A percentile compares a stretch with the other conserved stretches of the same genome.
Evolutionary conservation across 495 filamentous ascomycete species (phyloP).

Genomic region (Clohesyomyces aquaticus): DNA sequence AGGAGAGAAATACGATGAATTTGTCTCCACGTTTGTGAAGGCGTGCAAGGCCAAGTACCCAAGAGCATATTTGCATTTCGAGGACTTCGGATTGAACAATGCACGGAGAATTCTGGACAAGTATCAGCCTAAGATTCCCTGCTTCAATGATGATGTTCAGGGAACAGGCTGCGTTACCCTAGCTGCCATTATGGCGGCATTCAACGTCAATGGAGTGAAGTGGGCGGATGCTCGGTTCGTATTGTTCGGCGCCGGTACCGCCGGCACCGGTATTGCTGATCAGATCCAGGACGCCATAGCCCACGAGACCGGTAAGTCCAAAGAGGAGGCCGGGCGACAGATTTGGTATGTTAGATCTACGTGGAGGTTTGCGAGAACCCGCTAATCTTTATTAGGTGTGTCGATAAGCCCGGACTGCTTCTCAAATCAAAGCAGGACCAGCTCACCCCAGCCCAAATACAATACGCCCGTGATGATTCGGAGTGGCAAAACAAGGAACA

Average conservation of each 20-base stretch:
- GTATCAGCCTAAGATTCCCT: constrained; percentile 71
- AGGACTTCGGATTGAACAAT: constrained; percentile 64
- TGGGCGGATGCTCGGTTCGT: constrained; percentile 70
- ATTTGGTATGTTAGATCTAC: constrained; percentile 64
- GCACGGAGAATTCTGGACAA: constrained; percentile 72
- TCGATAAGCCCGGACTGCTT: constrained; percentile 83
- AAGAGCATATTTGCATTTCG: constrained; percentile 82
- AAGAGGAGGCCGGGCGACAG: constrained; percentile 75
- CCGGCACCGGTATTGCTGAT: constrained; percentile 84
- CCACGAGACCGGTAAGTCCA: constrained; percentile 65
- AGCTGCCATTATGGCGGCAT: constrained; percentile 74
- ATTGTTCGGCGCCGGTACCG: constrained; percentile 81
- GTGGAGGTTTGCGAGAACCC: neutral
- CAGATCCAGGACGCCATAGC: constrained; percentile 80
- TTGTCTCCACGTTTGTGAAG: constrained; percentile 75
- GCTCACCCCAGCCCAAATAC: constrained; percentile 66
- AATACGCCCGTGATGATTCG: constrained; percentile 66
- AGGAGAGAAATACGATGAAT: constrained; percentile 76
- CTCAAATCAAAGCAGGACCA: constrained; percentile 61
- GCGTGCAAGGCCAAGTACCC: constrained; percentile 71
- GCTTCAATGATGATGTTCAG: constrained; percentile 93
- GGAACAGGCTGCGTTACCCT: constrained; percentile 87
- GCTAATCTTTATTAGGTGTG: constrained; percentile 59
- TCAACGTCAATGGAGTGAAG: constrained; percentile 69
- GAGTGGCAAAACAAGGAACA: constrained; percentile 65